These are phyloP conservation scores for Sindora glabra DNA, from an alignment of 306 rosid species.

Conservation along the genomic window DNA sequence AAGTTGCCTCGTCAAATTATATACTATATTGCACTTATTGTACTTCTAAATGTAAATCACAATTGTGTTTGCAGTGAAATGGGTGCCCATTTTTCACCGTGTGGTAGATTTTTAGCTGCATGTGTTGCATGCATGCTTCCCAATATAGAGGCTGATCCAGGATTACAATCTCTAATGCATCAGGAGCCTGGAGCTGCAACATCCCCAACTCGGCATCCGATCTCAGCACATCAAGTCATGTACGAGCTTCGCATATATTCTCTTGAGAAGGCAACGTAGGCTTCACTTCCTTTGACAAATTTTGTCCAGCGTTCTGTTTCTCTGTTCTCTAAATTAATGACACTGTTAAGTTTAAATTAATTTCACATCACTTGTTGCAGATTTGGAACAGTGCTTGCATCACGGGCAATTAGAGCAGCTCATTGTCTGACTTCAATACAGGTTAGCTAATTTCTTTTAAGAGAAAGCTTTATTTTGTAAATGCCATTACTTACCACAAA, in stretches of 20 bases:
- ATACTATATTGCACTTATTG: not conserved
- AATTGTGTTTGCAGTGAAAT: conserved; percentile 77
- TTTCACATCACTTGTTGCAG: conserved; percentile 30
- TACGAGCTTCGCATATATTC: conserved; percentile 96
- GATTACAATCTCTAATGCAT: conserved; percentile 53
- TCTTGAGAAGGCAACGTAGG: conserved; percentile 86
- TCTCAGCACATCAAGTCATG: conserved; percentile 84
- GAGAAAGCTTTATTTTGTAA: not conserved
- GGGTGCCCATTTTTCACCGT: conserved; percentile 99
- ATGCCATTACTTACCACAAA: not conserved
- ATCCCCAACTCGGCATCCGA: conserved; percentile 95
- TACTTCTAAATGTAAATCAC: conserved; percentile 9
- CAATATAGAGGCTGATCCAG: conserved; percentile 78
- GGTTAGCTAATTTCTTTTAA: conserved; percentile 39
- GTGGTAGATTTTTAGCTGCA: conserved; percentile 95
- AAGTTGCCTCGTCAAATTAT: not conserved
- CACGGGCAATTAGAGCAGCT: conserved; percentile 92
- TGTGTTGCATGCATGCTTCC: conserved; percentile 97
- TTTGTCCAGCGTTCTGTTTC: conserved; percentile 11
- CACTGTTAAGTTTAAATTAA: not conserved
- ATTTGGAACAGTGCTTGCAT: conserved; percentile 81
- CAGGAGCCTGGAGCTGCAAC: conserved; percentile 66
- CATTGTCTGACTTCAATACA: conserved; percentile 97
- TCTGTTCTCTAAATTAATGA: not conserved
- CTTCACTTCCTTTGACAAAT: conserved; percentile 3